Evolutionary conservation across 345 rosid genomes (phyloP).

Genomic region (Salix udensis): DNA sequence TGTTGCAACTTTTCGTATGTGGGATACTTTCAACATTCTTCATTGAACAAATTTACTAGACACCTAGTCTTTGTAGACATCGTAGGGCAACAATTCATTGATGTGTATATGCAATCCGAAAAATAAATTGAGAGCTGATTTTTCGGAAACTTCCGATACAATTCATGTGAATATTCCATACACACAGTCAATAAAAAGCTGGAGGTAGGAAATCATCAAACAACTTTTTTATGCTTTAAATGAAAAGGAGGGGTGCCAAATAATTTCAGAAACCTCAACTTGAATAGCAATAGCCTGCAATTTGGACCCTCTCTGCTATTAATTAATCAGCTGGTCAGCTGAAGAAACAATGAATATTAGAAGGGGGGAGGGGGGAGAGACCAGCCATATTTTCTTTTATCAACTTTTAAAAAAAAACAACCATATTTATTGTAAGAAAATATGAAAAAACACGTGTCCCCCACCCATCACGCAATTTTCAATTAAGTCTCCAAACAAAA

Average conservation of each 20-base stretch:
- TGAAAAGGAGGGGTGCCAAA: neutral
- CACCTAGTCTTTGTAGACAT: neutral
- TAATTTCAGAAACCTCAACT: neutral
- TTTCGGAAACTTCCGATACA: neutral
- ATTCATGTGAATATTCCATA: neutral
- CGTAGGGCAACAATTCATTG: neutral
- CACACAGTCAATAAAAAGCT: neutral
- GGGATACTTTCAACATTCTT: neutral
- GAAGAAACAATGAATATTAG: too few relatives aligned
- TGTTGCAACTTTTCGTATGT: neutral
- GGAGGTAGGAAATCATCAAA: neutral
- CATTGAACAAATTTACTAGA: neutral
- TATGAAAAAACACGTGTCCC: too few relatives aligned
- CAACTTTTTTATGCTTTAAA: neutral
- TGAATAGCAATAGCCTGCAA: neutral
- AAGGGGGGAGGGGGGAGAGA: too few relatives aligned
- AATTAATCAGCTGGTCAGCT: too few relatives aligned
- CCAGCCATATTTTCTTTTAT: neutral
- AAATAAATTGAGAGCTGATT: neutral
- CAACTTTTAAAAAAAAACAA: too few relatives aligned
- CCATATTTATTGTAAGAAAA: too few relatives aligned
- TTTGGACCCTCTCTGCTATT: neutral
- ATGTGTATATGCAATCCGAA: neutral
- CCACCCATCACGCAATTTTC: neutral
- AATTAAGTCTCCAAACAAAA: neutral